Base-by-base conservation (phyloP, 2,329 filamentous ascomycete genomes). In the Helminthosporium solani region DNA sequence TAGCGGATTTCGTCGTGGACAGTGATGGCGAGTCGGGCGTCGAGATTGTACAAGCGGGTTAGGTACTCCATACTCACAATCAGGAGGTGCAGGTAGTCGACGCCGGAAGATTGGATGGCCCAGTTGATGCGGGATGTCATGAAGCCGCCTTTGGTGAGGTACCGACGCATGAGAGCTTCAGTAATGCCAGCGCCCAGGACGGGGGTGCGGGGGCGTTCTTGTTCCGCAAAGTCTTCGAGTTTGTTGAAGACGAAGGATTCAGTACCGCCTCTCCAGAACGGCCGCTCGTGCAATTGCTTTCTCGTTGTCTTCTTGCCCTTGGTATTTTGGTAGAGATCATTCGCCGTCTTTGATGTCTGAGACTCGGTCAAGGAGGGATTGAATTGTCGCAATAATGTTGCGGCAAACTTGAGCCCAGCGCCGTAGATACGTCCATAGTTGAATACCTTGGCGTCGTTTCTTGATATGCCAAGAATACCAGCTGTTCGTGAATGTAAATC, bases 401-500 rank as follows among this genome's bases (percentile, higher is more conserved):
- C 85, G 0, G 94, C 94, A 64, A 99, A 99, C 58, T 90, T 95
- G 40, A 97, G 75, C 0, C 94, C 95, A 3, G 94, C 95, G n/a
- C 94, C 95, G 63, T 99, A 99, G 39, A 99, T 99, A 33, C 95
- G 88, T 7, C 95, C 95, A 60, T 99, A 99, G 68, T 99, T 99
- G 78, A 99, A 99, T 1, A 99, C 84, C 67, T 99, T 99, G 47
- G 94, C 94, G 62, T 96, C 85, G 61, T 96, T 96, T 50, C 94
- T 82, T 2, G 90, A 95, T 50, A 99, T 99, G 6, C 91, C 92
- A 2, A 99, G 72, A 46, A 99, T 99, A 5, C 81, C 79, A 1
- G 94, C 95, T 21, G 94, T 99, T 25, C 92, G 88, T 6, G 91
- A 96, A 71, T 99, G 92, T 45, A 97, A 74, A 69, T 99, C 92